Evolutionary conservation across 345 rosid genomes (phyloP), one percentile per base, ranked within the genome.

Genomic region (Salix koriyanagi): DNA sequence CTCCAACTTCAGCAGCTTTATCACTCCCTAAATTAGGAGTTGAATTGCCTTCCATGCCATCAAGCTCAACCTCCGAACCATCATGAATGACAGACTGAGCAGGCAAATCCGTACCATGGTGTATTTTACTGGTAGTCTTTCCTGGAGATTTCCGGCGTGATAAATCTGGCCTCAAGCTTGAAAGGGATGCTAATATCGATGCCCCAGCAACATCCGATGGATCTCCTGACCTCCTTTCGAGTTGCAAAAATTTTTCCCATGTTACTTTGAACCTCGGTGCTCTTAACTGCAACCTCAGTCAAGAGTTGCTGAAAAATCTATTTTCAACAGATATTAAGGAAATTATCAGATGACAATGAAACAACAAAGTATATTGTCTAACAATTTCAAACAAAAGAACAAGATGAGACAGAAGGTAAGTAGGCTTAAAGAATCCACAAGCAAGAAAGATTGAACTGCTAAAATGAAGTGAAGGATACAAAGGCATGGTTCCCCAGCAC

Each of bases 231-330:
- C 87, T 89, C 82, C 93, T 86, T 78, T 90, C 92, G 2, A 88
- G 66, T 68, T 88, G 91, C 71, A 88, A 68, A 72, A 76, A 15
- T 74, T 89, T 89, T 91, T 44, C 91, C 92, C 72, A 83, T 42
- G 58, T 84, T 85, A 69, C 70, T 85, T 60, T 82, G 90, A 67
- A 87, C 79, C 66, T 87, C 94, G 4, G 88, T 32, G 78, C 90
- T 87, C 84, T 87, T 88, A 64, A 81, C 84, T 41, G 91, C 76
- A 80, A 76, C 88, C 73, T 88, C 94, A 76, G 83, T 72, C 76
- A 76, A 23, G 58, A 85, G 83, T 83, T 83, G 93, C 85, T 92
- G 96, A 88, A 88, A 92, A 80, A 94, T 91, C 98, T 94, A 80
- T 41, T 42, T 73, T 69, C 36, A 30, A 72, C 41, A 50, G 50